Percentiles rank a stretch among this genome's conserved stretches.
These are phyloP conservation scores for Aspergillus olivimuriae DNA, from an alignment of 495 filamentous ascomycete species.

Conservation along the genomic window DNA sequence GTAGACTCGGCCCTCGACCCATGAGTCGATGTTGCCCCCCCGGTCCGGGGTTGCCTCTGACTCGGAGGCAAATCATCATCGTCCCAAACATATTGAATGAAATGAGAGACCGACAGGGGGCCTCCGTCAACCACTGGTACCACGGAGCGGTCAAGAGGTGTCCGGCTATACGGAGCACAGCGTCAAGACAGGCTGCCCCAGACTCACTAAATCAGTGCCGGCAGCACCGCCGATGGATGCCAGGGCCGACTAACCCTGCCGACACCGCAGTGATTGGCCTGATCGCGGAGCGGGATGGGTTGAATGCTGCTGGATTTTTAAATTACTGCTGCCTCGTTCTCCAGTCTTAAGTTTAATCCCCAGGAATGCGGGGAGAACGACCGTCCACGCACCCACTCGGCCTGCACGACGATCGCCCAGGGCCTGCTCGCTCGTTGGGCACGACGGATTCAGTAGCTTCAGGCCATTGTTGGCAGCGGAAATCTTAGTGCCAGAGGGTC, in stretches of 20 bases:
- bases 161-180: no score
- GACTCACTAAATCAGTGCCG: no score
- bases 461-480: not conserved
- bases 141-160: not conserved
- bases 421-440: not conserved
- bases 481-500: not conserved
- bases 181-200: no score
- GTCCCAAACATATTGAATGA: no score
- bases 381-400: not conserved
- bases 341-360: not conserved
- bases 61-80: no score
- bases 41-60: no score
- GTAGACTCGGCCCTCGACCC: not conserved
- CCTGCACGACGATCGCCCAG: conserved; percentile 1
- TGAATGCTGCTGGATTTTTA: not conserved
- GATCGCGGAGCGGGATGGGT: not conserved
- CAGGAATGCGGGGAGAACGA: not conserved
- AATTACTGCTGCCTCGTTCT: no score
- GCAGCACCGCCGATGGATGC: no score
- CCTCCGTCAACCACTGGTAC: no score
- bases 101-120: no score
- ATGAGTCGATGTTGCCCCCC: not conserved
- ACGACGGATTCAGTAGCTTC: not conserved
- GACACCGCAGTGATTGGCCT: no score
- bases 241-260: no score